A percentile compares a stretch with the other conserved stretches of the same genome.
Conservation (phyloP, 2,329 filamentous ascomycete species). For the Pseudogymnoascus destructans region DNA sequence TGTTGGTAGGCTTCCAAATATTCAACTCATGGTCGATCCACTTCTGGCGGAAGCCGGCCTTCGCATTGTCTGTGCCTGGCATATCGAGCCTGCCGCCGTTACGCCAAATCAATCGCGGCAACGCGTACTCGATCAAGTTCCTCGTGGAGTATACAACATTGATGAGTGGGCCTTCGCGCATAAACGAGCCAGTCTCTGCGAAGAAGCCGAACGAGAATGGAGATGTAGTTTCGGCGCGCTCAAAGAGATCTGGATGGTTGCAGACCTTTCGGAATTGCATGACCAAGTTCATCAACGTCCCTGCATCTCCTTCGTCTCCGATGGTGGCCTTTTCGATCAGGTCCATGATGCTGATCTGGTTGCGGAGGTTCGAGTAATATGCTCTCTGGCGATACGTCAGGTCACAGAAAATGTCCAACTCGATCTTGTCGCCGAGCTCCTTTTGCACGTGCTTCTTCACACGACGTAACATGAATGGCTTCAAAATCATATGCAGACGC, state of each 20-base stretch:
- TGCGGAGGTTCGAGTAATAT: conserved; percentile 81
- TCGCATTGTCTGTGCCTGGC: conserved; percentile 57
- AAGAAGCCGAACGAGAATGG: conserved; percentile 76
- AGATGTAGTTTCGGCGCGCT: conserved; percentile 82
- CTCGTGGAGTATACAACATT: conserved; percentile 77
- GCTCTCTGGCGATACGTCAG: conserved; percentile 92
- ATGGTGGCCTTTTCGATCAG: conserved; percentile 93
- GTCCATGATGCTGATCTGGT: conserved; percentile 98
- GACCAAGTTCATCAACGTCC: conserved; percentile 95
- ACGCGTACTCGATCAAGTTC: conserved; percentile 69
- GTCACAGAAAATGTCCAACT: conserved; percentile 90
- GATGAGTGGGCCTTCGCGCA: conserved; percentile 73
- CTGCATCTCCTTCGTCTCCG: conserved; percentile 87
- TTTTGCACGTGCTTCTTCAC: conserved; percentile 99
- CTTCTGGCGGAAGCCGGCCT: conserved; percentile 67
- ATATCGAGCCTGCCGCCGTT: conserved; percentile 64
- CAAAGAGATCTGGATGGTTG: conserved; percentile 94
- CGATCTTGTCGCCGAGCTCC: conserved; percentile 97
- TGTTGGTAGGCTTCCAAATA: conserved; percentile 72
- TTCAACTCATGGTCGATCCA: conserved; percentile 76
- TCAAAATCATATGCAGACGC: conserved; percentile 95
- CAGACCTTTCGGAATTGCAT: conserved; percentile 99
- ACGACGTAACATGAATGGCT: conserved; percentile 98
- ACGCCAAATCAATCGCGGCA: conserved; percentile 75
- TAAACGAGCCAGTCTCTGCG: conserved; percentile 88